Conservation (phyloP, 148 eudicot genomes). For the Camellia sinensis region DNA sequence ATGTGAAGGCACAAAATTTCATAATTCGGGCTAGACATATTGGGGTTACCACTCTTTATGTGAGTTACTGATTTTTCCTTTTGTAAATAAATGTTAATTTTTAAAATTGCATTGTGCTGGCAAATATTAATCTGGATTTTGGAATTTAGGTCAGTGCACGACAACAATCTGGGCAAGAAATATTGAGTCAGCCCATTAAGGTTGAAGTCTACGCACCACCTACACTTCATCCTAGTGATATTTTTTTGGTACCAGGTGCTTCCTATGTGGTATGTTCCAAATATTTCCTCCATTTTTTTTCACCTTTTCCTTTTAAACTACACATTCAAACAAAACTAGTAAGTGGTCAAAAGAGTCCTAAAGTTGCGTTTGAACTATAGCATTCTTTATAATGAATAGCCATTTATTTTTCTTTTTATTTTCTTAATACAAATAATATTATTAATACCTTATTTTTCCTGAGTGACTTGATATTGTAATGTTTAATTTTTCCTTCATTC, state of each 20-base stretch:
- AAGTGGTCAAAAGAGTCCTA: conserved; percentile 1
- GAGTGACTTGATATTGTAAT: not conserved
- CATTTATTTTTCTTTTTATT: not conserved
- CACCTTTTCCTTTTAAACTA: conserved; percentile 6
- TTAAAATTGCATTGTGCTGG: not conserved
- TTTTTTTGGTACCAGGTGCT: conserved; percentile 87
- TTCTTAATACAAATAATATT: not conserved
- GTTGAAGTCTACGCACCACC: conserved; percentile 89
- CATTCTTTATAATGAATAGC: not conserved
- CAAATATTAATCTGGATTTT: conserved; percentile 9
- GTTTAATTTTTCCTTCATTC: conserved; percentile 15
- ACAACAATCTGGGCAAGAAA: conserved; percentile 71
- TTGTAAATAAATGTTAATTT: conserved; percentile 11
- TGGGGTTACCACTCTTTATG: conserved; percentile 73
- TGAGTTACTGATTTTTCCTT: conserved; percentile 34
- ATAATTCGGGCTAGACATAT: conserved; percentile 53
- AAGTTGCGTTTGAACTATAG: conserved; percentile 7
- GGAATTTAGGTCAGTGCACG: conserved; percentile 56
- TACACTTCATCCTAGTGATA: conserved; percentile 54
- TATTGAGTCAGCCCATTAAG: conserved; percentile 56
- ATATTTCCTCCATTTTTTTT: not conserved
- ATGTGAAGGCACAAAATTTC: conserved; percentile 49
- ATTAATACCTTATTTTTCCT: not conserved
- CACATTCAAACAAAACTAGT: not conserved
- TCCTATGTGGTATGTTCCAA: conserved; percentile 63